A percentile compares a stretch with the other conserved stretches of the same genome.
Conservation (phyloP, 2,329 filamentous ascomycete species). For the Colletotrichum agaves region DNA sequence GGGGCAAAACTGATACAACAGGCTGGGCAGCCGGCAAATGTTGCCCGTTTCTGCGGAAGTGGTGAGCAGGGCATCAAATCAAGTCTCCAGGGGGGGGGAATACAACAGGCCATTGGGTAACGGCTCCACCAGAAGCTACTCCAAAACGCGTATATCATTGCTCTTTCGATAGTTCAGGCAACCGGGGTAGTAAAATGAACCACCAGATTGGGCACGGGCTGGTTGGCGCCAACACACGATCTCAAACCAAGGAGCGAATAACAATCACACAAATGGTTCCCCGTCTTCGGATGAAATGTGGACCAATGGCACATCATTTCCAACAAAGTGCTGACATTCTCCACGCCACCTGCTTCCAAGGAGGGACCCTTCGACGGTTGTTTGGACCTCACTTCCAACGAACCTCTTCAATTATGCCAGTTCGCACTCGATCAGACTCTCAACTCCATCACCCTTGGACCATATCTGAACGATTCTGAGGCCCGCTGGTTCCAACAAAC, state of each 20-base stretch:
- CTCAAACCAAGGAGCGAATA: background rate
- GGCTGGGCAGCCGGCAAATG: background rate
- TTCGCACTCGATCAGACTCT: slow-evolving; percentile 25
- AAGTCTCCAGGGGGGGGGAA: background rate
- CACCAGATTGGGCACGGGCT: background rate
- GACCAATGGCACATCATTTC: background rate
- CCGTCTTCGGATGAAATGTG: background rate
- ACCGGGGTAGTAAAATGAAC: background rate
- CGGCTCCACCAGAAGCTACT: background rate
- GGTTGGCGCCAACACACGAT: background rate
- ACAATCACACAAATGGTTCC: background rate
- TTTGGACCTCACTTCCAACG: background rate
- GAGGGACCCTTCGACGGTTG: background rate
- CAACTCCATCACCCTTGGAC: slow-evolving; percentile 15
- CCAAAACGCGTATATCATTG: background rate
- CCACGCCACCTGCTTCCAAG: background rate
- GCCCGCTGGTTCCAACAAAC: slow-evolving; percentile 20
- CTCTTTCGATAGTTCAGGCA: slow-evolving; percentile 3
- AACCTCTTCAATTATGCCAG: background rate
- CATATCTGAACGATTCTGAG: slow-evolving; percentile 22
- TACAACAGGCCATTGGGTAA: background rate
- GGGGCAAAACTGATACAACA: background rate
- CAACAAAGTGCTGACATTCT: background rate
- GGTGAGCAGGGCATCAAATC: background rate
- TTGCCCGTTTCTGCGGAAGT: slow-evolving; percentile 26